Percentiles rank a stretch among this genome's conserved stretches.
Evolutionary conservation across 2,329 filamentous ascomycete genomes (phyloP).

Genomic region (Neofusicoccum ribis): DNA sequence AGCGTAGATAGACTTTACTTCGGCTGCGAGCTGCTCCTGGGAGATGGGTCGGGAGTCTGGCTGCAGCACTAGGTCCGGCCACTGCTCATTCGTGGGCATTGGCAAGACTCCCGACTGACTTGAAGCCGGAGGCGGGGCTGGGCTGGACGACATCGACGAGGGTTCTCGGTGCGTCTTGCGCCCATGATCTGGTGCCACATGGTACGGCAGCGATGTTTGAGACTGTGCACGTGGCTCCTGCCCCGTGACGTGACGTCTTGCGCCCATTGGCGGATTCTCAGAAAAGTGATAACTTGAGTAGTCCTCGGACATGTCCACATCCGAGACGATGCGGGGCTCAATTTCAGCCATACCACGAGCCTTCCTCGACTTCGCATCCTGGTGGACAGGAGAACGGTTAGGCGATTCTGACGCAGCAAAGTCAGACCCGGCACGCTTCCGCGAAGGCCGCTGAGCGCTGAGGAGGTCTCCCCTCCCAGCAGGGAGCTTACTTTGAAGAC

Average conservation of each 20-base stretch:
- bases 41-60: conserved; percentile 69
- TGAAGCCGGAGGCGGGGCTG: conserved; percentile 20
- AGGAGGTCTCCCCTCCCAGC: background rate
- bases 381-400: conserved; percentile 9
- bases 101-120: conserved; percentile 37
- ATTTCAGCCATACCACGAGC: background rate
- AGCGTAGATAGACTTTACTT: conserved; percentile 82
- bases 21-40: conserved; percentile 74
- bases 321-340: conserved; percentile 4
- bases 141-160: conserved; percentile 12
- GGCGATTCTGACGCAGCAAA: conserved; percentile 10
- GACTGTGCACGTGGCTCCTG: background rate
- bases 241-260: background rate
- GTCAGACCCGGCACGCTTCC: conserved; percentile 18
- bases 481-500: conserved; percentile 23
- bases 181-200: conserved; percentile 14
- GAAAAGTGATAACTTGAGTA: background rate
- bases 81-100: conserved; percentile 32
- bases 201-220: background rate
- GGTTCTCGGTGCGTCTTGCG: conserved; percentile 17
- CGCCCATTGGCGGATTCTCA: background rate
- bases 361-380: conserved; percentile 23
- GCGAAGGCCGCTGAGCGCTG: background rate
- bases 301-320: conserved; percentile 11
- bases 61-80: conserved; percentile 52